These are phyloP conservation scores for Pachyrhizus erosus DNA, from an alignment of 306 rosid genomes.

Conservation along the genomic window DNA sequence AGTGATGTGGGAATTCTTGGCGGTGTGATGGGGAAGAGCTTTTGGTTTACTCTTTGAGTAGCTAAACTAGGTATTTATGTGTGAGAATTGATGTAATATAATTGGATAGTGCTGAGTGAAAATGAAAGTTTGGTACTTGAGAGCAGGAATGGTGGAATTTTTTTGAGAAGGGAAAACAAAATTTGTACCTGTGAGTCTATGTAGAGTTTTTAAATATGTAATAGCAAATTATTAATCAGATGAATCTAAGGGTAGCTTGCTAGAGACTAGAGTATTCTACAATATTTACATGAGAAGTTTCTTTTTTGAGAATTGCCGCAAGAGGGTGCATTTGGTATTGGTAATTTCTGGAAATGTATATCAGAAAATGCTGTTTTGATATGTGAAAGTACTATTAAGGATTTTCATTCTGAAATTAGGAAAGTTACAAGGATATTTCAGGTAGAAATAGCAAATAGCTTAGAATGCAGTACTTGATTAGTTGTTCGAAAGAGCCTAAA, in stretches of 20 bases:
- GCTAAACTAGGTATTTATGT: neutral
- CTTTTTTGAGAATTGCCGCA: neutral
- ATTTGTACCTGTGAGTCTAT: neutral
- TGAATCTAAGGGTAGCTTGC: neutral
- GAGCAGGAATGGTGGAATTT: neutral
- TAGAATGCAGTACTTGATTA: neutral
- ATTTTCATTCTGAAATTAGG: neutral
- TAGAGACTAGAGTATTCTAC: neutral
- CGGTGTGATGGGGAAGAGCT: neutral
- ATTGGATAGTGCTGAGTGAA: conserved; percentile 4
- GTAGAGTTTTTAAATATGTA: neutral
- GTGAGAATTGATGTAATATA: neutral
- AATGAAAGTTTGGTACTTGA: neutral
- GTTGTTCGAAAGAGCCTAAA: neutral
- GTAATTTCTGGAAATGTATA: neutral
- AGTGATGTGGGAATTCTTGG: conserved; percentile 1
- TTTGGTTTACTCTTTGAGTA: conserved; percentile 21
- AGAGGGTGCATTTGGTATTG: conserved; percentile 1
- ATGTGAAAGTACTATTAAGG: neutral
- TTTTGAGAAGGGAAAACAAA: neutral
- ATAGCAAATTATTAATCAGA: neutral
- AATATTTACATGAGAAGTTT: neutral
- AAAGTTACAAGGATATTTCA: neutral
- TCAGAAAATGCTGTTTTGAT: neutral
- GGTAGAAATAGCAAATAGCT: neutral